Conservation (phyloP, 129 eudicot species). For the Arctium minus region DNA sequence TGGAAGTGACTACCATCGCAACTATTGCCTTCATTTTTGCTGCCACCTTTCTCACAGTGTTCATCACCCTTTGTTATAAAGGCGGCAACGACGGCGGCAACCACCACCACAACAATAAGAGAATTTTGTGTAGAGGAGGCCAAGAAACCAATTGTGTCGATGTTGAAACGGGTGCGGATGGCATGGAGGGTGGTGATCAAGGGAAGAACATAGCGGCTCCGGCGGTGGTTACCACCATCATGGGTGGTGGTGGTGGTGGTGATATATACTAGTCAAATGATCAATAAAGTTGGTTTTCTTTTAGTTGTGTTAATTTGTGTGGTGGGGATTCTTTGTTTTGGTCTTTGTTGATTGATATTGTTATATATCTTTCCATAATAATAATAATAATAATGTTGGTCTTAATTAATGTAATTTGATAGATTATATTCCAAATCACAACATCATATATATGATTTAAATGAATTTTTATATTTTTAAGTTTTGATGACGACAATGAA, state of each 20-base stretch:
- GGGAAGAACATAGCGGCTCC: constrained; percentile 14
- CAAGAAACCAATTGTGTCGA: constrained; percentile 6
- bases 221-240: neutral
- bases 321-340: constrained; percentile 14
- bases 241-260: neutral
- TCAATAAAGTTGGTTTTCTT: neutral
- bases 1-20: constrained; percentile 21
- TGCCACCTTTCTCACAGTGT: constrained; percentile 20
- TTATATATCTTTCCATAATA: constrained; percentile 9
- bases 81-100: neutral
- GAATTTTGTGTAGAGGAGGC: neutral
- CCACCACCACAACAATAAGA: neutral
- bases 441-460: neutral
- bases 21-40: constrained; percentile 25
- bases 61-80: constrained; percentile 31
- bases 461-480: no score
- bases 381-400: neutral
- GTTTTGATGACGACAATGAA: neutral
- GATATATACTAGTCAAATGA: constrained; percentile 4
- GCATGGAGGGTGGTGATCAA: neutral
- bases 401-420: neutral
- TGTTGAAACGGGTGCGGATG: constrained; percentile 11
- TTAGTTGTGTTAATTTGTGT: constrained; percentile 5
- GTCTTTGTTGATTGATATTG: constrained; percentile 24
- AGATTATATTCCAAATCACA: neutral